Percentiles rank a stretch among this genome's conserved stretches.
Evolutionary conservation across 192 early-diverging fungal genomes (phyloP).

Genomic region (Coemansia sp.): DNA sequence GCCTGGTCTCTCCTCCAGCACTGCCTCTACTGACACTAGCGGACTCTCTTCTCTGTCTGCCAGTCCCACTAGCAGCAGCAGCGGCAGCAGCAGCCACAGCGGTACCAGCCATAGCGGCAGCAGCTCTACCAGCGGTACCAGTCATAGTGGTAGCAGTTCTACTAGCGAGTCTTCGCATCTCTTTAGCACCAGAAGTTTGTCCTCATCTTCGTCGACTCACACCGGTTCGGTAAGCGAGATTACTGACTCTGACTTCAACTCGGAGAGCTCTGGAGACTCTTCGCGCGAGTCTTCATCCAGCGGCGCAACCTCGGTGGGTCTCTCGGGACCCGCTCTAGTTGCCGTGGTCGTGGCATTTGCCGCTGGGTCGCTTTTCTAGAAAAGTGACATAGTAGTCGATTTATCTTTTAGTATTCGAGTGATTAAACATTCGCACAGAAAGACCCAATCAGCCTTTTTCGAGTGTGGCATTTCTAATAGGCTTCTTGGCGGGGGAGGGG

Average conservation of each 20-base stretch:
- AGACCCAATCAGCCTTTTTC: not conserved
- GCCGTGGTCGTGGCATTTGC: conserved; percentile 3
- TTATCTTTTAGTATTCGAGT: not conserved
- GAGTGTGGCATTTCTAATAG: too few species aligned
- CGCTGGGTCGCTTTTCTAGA: conserved; percentile 22
- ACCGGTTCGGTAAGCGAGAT: conserved; percentile 8
- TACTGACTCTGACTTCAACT: not conserved
- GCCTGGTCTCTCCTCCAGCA: not conserved
- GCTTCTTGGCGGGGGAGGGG: too few species aligned
- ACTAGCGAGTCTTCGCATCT: not conserved
- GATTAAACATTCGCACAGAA: not conserved
- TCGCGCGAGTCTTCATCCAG: not conserved
- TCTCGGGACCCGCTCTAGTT: conserved; percentile 1
- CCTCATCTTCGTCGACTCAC: not conserved
- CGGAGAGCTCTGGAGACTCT: conserved; percentile 5
- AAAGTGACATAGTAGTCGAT: not conserved
- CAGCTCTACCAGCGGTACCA: not conserved
- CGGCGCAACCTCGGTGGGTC: not conserved
- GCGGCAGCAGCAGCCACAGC: not conserved
- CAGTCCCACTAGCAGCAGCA: not conserved
- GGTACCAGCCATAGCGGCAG: not conserved
- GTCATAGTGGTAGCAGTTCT: not conserved
- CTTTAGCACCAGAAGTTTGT: conserved; percentile 9
- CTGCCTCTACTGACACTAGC: not conserved
- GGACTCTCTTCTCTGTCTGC: not conserved